Evolutionary conservation across 192 early-diverging fungal species (phyloP), one percentile per base, ranked within the genome.

Genomic region (Coemansia sp.): DNA sequence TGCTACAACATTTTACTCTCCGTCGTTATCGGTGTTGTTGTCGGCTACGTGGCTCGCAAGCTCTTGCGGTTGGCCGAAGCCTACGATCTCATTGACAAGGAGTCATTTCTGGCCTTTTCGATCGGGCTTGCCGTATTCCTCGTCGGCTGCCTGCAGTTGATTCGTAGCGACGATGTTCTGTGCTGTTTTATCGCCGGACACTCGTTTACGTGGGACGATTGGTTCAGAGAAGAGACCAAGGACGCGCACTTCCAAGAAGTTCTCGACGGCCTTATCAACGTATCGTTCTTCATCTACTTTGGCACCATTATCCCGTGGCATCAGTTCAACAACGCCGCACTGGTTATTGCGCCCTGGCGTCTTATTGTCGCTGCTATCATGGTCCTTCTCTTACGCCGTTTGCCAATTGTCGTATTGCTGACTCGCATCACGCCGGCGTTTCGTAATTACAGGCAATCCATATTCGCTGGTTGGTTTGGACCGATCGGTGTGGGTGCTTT

Each of bases 181-280:
- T 87, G 91, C 39, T 90, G 89, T 64, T 94, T 94, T 77, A 78
- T 90, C 59, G 88, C 91, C 21, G 93, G 93, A 2, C 88, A 92
- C 45, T 80, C 89, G 9, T 92, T 95, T 64, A 90, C 93, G 0
- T 95, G 94, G 94, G 95, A 98, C 63, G 90, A 90, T 64, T 98
- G 94, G 94, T 96, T 95, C 73, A 89, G 89, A 62, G 84, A 93
- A 62, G 91, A 94, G 65, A 90, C 92, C 32, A 86, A 92, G 63
- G 90, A 93, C 41, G 89, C 94, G 12, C 92, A 95, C 65, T 89
- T 97, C 48, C 95, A 97, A 85, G 95, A 96, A 72, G 92, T 94
- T 15, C 89, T 98, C 61, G 95, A 97, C 69, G 90, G 89, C 75
- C 82, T 98, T 67, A 84, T 97, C 65, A 97, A 95, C 85, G 75